Evolutionary conservation across 2,329 filamentous ascomycete genomes (phyloP).

Genomic region (Diaporthe sp.): DNA sequence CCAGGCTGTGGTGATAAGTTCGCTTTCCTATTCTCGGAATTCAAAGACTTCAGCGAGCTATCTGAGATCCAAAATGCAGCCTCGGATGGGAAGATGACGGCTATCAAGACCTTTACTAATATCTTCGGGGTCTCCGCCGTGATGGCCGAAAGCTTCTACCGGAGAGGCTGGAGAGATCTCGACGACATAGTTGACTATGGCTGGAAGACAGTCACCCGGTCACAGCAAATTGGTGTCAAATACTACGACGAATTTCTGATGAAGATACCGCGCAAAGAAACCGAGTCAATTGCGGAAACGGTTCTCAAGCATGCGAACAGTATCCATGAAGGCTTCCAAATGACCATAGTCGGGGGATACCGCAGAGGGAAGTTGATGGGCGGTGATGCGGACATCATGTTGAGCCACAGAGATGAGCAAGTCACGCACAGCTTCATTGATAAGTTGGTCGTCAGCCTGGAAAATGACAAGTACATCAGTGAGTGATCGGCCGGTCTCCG

Average conservation of each 20-base stretch:
- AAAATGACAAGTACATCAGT: conserved; percentile 75
- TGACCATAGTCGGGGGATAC: conserved; percentile 81
- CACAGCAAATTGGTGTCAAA: conserved; percentile 94
- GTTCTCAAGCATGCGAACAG: conserved; percentile 75
- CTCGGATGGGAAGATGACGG: conserved; percentile 70
- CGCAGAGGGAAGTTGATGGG: conserved; percentile 78
- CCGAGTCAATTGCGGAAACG: conserved; percentile 72
- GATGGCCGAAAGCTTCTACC: conserved; percentile 85
- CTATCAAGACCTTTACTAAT: conserved; percentile 78
- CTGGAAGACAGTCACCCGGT: conserved; percentile 78
- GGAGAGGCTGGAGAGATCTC: conserved; percentile 81
- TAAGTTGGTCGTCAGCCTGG: conserved; percentile 77
- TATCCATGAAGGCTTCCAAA: conserved; percentile 65
- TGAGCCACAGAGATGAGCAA: conserved; percentile 80
- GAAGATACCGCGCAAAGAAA: conserved; percentile 78
- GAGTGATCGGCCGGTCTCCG: background rate
- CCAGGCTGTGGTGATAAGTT: conserved; percentile 88
- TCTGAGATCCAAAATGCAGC: conserved; percentile 73
- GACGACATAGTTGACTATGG: conserved; percentile 88
- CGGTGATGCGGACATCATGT: conserved; percentile 87
- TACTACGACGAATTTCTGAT: conserved; percentile 87
- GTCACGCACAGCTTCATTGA: conserved; percentile 77
- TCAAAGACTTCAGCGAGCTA: conserved; percentile 68
- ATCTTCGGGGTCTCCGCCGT: conserved; percentile 94
- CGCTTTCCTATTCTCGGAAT: conserved; percentile 81